Conservation (phyloP, 371 early-diverging fungal species). For the Choanephora cucurbitarum region DNA sequence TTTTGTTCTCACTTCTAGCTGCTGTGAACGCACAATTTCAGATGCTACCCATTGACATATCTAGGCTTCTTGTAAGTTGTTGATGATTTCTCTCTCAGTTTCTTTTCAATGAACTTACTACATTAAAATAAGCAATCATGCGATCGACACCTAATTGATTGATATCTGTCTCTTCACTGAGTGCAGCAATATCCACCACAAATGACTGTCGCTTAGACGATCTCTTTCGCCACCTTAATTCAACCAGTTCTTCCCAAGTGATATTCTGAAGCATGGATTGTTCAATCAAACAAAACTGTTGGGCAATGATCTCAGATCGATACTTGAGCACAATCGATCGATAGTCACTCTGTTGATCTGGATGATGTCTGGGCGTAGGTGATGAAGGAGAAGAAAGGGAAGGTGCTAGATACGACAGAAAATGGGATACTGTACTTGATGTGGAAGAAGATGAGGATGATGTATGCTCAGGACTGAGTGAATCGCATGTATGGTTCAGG, state of each 20-base stretch:
- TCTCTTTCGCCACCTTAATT: slow-evolving; percentile 49
- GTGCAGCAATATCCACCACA: slow-evolving; percentile 11
- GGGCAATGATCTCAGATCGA: slow-evolving; percentile 50
- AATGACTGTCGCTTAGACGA: slow-evolving; percentile 13
- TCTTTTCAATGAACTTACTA: slow-evolving; percentile 24
- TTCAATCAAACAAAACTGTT: slow-evolving; percentile 58
- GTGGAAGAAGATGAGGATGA: too few species aligned
- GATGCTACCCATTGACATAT: slow-evolving; percentile 54
- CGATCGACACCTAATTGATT: slow-evolving; percentile 30
- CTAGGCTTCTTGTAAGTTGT: slow-evolving; percentile 12
- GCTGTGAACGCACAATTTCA: slow-evolving; percentile 42
- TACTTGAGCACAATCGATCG: slow-evolving; percentile 40
- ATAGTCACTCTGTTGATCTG: slow-evolving; percentile 17
- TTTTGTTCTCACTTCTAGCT: slow-evolving; percentile 34
- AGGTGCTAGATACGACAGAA: not conserved
- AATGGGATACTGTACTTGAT: not conserved
- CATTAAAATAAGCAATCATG: slow-evolving; percentile 45
- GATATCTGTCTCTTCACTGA: slow-evolving; percentile 1
- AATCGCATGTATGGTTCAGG: too few species aligned
- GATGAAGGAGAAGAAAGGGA: not conserved
- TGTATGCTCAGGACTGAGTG: too few species aligned
- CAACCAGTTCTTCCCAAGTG: slow-evolving; percentile 60
- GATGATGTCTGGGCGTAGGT: not conserved
- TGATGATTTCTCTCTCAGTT: not conserved
- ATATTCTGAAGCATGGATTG: slow-evolving; percentile 54